Conservation (phyloP, 78 protist genomes). For the Dictyostelium brefeldianum region DNA sequence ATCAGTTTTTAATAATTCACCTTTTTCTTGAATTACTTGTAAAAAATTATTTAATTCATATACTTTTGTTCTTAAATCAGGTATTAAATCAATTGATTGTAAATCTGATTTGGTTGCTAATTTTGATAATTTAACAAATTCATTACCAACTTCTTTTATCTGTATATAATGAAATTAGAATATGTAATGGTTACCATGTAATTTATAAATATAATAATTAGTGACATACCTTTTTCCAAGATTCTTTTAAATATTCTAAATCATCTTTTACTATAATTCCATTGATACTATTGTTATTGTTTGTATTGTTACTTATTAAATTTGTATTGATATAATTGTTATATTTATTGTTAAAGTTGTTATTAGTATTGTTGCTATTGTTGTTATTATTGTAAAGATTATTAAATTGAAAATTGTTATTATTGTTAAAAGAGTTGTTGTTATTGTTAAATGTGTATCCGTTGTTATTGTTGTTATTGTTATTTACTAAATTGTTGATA, state of each 20-base stretch:
- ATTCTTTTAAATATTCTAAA: conserved; percentile 15
- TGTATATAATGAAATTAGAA: neutral
- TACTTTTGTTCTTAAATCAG: neutral
- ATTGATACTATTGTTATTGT: conserved; percentile 9
- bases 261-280: conserved; percentile 10
- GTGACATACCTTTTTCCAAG: conserved; percentile 45
- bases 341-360: neutral
- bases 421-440: neutral
- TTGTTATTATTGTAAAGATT: neutral
- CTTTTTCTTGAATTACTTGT: conserved; percentile 10
- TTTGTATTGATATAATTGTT: neutral
- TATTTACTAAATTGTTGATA: neutral
- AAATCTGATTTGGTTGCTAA: conserved; percentile 47
- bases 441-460: neutral
- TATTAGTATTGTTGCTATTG: neutral
- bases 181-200: neutral
- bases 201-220: neutral
- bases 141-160: conserved; percentile 21
- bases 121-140: conserved; percentile 42
- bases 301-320: neutral
- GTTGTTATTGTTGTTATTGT: neutral
- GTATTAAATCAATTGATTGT: conserved; percentile 34
- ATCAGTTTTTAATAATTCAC: conserved; percentile 26
- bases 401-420: neutral
- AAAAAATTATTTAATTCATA: conserved; percentile 13